Base-by-base conservation (phyloP, 352 stramenopile genomes). In the Thraustotheca clavata region DNA sequence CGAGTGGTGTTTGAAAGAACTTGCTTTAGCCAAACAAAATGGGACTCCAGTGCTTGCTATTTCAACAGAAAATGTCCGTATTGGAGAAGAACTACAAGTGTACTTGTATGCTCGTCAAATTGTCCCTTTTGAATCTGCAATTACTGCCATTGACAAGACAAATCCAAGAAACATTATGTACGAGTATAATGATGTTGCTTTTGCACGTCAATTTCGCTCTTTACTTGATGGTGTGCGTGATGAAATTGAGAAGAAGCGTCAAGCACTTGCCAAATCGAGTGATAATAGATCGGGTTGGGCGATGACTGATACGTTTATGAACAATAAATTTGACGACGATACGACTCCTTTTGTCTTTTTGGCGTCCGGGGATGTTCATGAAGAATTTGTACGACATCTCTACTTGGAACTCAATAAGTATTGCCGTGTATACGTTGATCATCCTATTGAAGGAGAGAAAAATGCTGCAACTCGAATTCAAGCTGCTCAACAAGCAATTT, bases 1-100 rank as follows among this genome's bases (percentile, higher is more conserved):
- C 0, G 82, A 93, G 39, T 91, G 82, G 84, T 93, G 84, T 49
- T 47, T 91, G n/a, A 93, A 93, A 49, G 82, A 93, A 48, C 55
- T 93, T 18, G 82, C 84, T 16, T 68, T 89, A 8, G 84, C 84
- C 0, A 93, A 93, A 49, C 82, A 93, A 69, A 77, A 87, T 0
- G 80, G 80, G 2, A 93, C 79, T 14, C 82, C 82, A 0, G 89
- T 91, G 47, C 52, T 93, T 8, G 83, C 81, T 12, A 72, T 93
- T 1, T 93, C 83, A 0, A 80, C 78, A 0, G 83, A 93, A 33
- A 69, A 73, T 27, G 77, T 88, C 1, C 71, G 63, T 40, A 86
- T 93, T 54, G 72, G 72, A 3, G 83, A 92, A 27, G 78, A 88
- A 20, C 59, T 93, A 3, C 83, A 93, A 40, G 83, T 93, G 70